These are phyloP conservation scores for Cystobasidium sp. DNA, from an alignment of 1,284 basidiomycete genomes.

Conservation along the genomic window DNA sequence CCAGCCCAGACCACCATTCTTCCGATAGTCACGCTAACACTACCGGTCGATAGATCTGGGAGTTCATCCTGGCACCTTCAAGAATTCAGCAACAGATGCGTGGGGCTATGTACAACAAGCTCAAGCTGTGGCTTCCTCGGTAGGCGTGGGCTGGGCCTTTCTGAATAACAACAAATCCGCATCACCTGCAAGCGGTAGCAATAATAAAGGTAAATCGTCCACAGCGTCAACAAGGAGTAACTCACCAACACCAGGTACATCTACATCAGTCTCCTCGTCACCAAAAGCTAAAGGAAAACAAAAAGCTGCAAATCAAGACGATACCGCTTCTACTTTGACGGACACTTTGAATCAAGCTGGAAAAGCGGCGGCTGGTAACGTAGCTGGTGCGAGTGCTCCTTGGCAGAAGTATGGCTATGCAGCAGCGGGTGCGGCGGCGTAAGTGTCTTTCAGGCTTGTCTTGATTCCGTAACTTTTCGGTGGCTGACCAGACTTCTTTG, in stretches of 20 bases:
- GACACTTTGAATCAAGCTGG: slow-evolving; percentile 24
- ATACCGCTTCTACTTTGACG: neutral
- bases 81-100: slow-evolving; percentile 55
- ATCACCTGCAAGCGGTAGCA: neutral
- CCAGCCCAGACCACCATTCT: neutral
- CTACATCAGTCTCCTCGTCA: slow-evolving; percentile 7
- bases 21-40: neutral
- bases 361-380: slow-evolving; percentile 20
- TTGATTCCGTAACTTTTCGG: neutral
- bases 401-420: slow-evolving; percentile 42
- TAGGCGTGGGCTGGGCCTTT: slow-evolving; percentile 37
- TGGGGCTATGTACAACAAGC: slow-evolving; percentile 53
- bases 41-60: slow-evolving; percentile 49
- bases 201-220: neutral
- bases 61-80: slow-evolving; percentile 56
- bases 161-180: slow-evolving; percentile 10
- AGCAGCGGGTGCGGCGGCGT: slow-evolving; percentile 43
- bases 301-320: slow-evolving; percentile 40
- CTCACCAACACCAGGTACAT: slow-evolving; percentile 6
- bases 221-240: slow-evolving; percentile 14
- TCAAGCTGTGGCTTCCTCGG: slow-evolving; percentile 47
- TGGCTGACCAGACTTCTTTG: neutral
- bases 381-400: slow-evolving; percentile 3
- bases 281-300: slow-evolving; percentile 38
- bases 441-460: slow-evolving; percentile 1